These are phyloP conservation scores for Ensete ventricosum DNA, from an alignment of 176 grass and related monocot species.

Conservation along the genomic window DNA sequence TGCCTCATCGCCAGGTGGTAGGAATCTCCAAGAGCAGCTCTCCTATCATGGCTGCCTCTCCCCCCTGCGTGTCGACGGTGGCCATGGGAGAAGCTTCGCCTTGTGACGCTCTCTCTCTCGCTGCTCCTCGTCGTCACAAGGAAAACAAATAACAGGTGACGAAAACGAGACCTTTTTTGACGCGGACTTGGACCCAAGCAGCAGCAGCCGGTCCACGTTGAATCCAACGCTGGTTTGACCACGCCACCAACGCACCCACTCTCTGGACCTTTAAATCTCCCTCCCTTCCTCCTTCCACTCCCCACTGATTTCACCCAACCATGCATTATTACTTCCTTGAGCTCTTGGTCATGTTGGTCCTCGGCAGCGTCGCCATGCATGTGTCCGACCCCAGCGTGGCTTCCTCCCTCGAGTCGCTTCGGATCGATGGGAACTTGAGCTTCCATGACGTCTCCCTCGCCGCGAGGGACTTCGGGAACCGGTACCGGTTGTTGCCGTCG, in stretches of 20 bases:
- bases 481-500: neutral
- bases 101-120: neutral
- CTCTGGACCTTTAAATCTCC: constrained; percentile 55
- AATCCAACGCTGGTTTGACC: constrained; percentile 41
- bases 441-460: neutral
- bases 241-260: constrained; percentile 23
- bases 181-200: constrained; percentile 18
- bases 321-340: constrained; percentile 35
- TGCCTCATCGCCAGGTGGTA: neutral
- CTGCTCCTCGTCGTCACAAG: neutral
- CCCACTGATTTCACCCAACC: constrained; percentile 20
- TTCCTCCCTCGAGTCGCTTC: neutral
- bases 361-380: constrained; percentile 13
- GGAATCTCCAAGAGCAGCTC: neutral
- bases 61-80: neutral
- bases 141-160: constrained; percentile 14
- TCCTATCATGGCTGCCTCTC: neutral
- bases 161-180: constrained; percentile 4
- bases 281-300: constrained; percentile 22
- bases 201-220: constrained; percentile 37
- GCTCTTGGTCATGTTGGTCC: constrained; percentile 12
- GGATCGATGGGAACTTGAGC: neutral
- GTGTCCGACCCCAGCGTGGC: constrained; percentile 7
- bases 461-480: constrained; percentile 15
- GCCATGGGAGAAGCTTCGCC: neutral